phyloP scores from a whole-genome alignment of 129 eudicot species.

The Heracleum sosnowskyi region DNA sequence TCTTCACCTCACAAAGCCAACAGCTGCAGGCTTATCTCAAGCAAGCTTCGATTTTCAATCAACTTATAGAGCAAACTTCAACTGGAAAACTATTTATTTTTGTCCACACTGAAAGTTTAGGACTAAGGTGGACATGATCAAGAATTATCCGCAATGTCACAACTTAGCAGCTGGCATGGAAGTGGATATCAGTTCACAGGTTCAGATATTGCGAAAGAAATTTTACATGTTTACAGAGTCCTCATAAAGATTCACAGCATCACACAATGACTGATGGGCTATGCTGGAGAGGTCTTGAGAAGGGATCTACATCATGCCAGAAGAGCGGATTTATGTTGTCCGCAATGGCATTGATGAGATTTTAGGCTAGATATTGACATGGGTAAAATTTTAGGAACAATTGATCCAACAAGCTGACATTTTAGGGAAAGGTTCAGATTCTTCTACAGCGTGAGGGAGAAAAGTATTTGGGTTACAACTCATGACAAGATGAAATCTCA shows the following conservation, averaged over 20 bases:
- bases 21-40: constrained; percentile 46
- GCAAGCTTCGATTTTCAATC: constrained; percentile 50
- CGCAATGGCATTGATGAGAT: constrained; percentile 54
- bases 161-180: constrained; percentile 59
- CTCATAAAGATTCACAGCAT: constrained; percentile 17
- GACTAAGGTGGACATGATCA: constrained; percentile 43
- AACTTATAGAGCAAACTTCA: constrained; percentile 34
- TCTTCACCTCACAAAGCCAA: constrained; percentile 46
- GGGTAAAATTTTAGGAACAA: constrained; percentile 33
- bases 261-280: constrained; percentile 24
- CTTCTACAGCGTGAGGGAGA: constrained; percentile 17
- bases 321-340: constrained; percentile 49
- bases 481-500: neutral
- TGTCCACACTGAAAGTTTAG: constrained; percentile 55
- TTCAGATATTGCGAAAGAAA: constrained; percentile 56
- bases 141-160: constrained; percentile 11
- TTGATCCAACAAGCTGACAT: constrained; percentile 30
- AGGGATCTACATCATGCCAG: constrained; percentile 64
- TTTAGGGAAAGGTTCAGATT: constrained; percentile 35
- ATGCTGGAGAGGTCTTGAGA: constrained; percentile 40
- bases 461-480: constrained; percentile 21
- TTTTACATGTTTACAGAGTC: constrained; percentile 19
- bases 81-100: constrained; percentile 39
- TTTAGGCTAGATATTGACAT: constrained; percentile 28
- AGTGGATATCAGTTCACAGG: constrained; percentile 57